These are phyloP conservation scores for Cotoneaster glaucophyllus DNA, from an alignment of 306 rosid species.

Conservation along the genomic window DNA sequence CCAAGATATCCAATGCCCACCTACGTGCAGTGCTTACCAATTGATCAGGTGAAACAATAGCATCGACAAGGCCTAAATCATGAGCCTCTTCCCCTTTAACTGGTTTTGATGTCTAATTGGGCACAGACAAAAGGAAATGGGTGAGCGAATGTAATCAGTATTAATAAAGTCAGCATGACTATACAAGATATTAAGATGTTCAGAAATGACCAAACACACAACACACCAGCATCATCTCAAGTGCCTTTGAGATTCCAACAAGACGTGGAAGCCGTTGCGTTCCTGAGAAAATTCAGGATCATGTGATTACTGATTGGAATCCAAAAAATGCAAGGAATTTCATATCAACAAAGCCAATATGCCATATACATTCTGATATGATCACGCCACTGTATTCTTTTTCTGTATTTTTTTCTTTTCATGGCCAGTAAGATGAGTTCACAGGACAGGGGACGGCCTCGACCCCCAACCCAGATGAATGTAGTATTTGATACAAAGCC, in stretches of 20 bases:
- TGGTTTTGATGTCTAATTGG: constrained; percentile 67
- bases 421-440: background rate
- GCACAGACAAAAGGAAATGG: background rate
- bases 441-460: background rate
- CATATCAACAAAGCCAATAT: constrained; percentile 1
- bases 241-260: constrained; percentile 85
- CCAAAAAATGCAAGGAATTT: background rate
- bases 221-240: constrained; percentile 92
- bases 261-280: constrained; percentile 99
- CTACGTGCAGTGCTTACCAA: constrained; percentile 69
- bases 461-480: background rate
- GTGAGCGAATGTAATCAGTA: constrained; percentile 13
- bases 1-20: constrained; percentile 81
- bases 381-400: background rate
- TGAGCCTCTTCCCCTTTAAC: constrained; percentile 80
- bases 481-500: background rate
- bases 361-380: background rate
- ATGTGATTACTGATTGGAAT: constrained; percentile 26
- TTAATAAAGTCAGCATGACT: background rate
- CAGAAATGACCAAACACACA: constrained; percentile 2
- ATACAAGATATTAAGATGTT: background rate
- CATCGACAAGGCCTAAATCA: constrained; percentile 84
- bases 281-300: constrained; percentile 48
- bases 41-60: constrained; percentile 54
- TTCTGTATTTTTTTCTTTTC: background rate